These are phyloP conservation scores for Lachnellula hyalina DNA, from an alignment of 2,329 filamentous ascomycete species.

Conservation along the genomic window DNA sequence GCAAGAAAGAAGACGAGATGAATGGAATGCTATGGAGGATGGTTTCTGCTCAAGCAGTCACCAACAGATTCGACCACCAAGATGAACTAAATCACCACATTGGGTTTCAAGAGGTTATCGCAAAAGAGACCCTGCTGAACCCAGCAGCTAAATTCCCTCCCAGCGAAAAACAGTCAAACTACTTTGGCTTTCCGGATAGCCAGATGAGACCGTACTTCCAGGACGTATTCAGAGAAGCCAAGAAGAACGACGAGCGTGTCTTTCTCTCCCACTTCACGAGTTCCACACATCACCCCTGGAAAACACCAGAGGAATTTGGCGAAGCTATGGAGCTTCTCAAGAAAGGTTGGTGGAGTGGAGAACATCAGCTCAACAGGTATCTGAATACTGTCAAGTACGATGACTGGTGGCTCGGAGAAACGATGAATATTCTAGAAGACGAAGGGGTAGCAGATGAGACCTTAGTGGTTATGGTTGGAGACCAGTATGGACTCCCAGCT, in stretches of 20 bases:
- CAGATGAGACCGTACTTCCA: slow-evolving; percentile 38
- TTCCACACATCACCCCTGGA: slow-evolving; percentile 40
- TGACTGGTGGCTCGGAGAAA: slow-evolving; percentile 5
- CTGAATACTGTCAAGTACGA: slow-evolving; percentile 18
- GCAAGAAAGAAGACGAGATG: slow-evolving; percentile 2
- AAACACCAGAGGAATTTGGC: slow-evolving; percentile 30
- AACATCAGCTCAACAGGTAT: slow-evolving; percentile 34
- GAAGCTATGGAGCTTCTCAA: slow-evolving; percentile 31
- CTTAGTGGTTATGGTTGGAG: slow-evolving; percentile 40
- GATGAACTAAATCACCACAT: slow-evolving; percentile 31
- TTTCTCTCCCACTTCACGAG: slow-evolving; percentile 35
- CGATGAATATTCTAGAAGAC: slow-evolving; percentile 33
- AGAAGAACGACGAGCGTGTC: slow-evolving; percentile 30
- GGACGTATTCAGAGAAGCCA: slow-evolving; percentile 31
- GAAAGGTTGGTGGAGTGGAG: slow-evolving; percentile 12
- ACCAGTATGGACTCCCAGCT: slow-evolving; percentile 24
- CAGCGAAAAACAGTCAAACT: slow-evolving; percentile 34
- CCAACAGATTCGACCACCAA: slow-evolving; percentile 35
- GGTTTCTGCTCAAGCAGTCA: slow-evolving; percentile 35
- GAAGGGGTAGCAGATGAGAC: slow-evolving; percentile 40
- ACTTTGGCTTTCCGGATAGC: slow-evolving; percentile 39
- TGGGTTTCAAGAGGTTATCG: slow-evolving; percentile 31
- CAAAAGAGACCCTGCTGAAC: slow-evolving; percentile 28
- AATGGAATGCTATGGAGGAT: slow-evolving; percentile 29
- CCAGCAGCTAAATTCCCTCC: slow-evolving; percentile 27